Evolutionary conservation across 1,284 basidiomycete genomes (phyloP).

Genomic region (Moesziomyces aphidis): DNA sequence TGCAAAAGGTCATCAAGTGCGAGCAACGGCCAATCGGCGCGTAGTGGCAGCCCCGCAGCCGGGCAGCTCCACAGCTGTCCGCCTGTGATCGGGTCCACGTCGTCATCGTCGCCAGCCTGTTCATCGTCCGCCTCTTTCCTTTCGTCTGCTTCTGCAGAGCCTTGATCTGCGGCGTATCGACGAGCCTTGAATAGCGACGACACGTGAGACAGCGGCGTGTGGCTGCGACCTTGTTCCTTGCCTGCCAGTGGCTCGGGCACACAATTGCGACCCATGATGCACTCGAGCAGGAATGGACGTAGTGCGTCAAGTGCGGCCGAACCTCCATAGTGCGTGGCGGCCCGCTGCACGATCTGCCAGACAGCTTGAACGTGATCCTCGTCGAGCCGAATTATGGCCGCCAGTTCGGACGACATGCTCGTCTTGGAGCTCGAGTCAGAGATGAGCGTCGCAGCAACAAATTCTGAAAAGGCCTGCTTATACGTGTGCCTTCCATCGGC

Average conservation of each 20-base stretch:
- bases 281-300: constrained; percentile 29
- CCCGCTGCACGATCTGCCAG: constrained; percentile 15
- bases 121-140: constrained; percentile 63
- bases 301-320: constrained; percentile 5
- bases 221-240: neutral
- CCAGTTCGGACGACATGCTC: constrained; percentile 12
- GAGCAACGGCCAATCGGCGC: constrained; percentile 78
- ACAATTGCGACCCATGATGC: constrained; percentile 15
- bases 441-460: constrained; percentile 23
- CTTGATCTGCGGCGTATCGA: constrained; percentile 1
- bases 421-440: neutral
- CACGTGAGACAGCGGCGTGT: constrained; percentile 21
- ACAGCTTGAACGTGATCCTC: constrained; percentile 16
- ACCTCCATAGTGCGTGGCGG: constrained; percentile 2
- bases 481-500: constrained; percentile 23
- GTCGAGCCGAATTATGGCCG: constrained; percentile 28
- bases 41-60: constrained; percentile 75
- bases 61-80: constrained; percentile 69
- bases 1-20: constrained; percentile 82
- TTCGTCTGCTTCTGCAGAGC: constrained; percentile 13
- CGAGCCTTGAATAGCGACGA: constrained; percentile 15
- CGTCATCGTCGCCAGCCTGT: constrained; percentile 34
- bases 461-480: constrained; percentile 26
- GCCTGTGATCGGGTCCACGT: constrained; percentile 56
- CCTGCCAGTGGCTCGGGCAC: constrained; percentile 4